Conservation (phyloP, 495 filamentous ascomycete species). For the Friedmanniomyces endolithicus region DNA sequence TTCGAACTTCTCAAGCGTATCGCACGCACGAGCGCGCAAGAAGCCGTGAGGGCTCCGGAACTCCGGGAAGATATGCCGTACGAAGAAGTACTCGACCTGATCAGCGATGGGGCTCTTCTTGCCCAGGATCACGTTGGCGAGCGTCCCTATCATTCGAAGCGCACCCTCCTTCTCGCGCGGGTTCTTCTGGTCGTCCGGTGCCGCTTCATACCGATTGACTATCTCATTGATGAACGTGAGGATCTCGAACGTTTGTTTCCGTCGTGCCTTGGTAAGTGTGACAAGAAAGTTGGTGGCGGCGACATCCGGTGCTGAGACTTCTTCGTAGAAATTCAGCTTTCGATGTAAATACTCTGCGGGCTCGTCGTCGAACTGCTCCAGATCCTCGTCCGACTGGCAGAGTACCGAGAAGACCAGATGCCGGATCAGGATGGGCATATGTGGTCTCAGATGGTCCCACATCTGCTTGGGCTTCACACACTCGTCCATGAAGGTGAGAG, state of each 20-base stretch:
- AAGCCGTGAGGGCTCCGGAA: slow-evolving; percentile 89
- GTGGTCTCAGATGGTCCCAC: slow-evolving; percentile 87
- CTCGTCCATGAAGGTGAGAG: slow-evolving; percentile 85
- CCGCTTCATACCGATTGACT: slow-evolving; percentile 78
- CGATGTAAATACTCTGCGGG: slow-evolving; percentile 93
- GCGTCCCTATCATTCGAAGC: slow-evolving; percentile 89
- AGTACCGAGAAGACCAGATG: slow-evolving; percentile 92
- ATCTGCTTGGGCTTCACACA: slow-evolving; percentile 95
- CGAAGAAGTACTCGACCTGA: slow-evolving; percentile 98
- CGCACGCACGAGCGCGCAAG: slow-evolving; percentile 87
- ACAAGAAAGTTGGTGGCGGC: slow-evolving; percentile 94
- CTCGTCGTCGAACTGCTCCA: slow-evolving; percentile 86
- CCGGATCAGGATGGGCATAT: slow-evolving; percentile 78
- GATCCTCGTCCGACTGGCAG: slow-evolving; percentile 82
- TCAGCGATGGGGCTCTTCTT: slow-evolving; percentile 97
- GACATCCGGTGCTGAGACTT: slow-evolving; percentile 89
- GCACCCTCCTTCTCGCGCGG: slow-evolving; percentile 94
- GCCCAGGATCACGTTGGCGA: slow-evolving; percentile 83
- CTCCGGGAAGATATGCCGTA: slow-evolving; percentile 95
- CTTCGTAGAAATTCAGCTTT: slow-evolving; percentile 95
- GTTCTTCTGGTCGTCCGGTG: slow-evolving; percentile 74
- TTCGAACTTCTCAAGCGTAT: slow-evolving; percentile 95
- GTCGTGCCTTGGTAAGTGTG: slow-evolving; percentile 81
- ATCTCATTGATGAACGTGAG: slow-evolving; percentile 86
- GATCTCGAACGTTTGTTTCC: slow-evolving; percentile 90